These are phyloP conservation scores for Datura wrightii DNA, from an alignment of 257 asterid species.

Conservation along the genomic window DNA sequence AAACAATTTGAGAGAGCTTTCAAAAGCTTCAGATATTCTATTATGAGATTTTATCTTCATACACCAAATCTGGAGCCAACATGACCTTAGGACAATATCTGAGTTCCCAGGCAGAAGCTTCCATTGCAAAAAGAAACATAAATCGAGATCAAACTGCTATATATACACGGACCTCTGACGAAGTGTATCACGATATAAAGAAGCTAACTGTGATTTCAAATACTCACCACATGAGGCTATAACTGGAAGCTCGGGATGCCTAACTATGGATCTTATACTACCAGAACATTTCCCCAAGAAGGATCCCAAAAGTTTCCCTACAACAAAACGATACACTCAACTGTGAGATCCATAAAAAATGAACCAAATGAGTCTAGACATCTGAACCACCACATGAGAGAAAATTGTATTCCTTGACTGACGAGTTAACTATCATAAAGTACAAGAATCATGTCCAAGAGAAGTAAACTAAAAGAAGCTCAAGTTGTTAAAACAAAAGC, in stretches of 20 bases:
- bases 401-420: background rate
- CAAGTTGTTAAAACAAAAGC: background rate
- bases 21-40: background rate
- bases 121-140: background rate
- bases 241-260: slow-evolving; percentile 82
- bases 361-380: background rate
- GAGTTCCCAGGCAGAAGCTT: slow-evolving; percentile 10
- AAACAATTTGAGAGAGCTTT: background rate
- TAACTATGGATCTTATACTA: slow-evolving; percentile 83
- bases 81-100: background rate
- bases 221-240: slow-evolving; percentile 94
- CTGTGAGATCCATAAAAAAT: background rate
- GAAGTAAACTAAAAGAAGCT: background rate
- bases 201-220: slow-evolving; percentile 8
- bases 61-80: background rate
- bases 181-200: background rate
- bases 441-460: background rate
- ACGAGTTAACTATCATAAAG: background rate
- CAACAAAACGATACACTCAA: slow-evolving; percentile 32
- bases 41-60: background rate
- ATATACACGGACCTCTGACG: background rate
- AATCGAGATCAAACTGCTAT: slow-evolving; percentile 8
- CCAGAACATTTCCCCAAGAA: slow-evolving; percentile 92
- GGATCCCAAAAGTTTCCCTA: slow-evolving; percentile 87
- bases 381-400: background rate